A percentile compares a stretch with the other conserved stretches of the same genome.
Conservation (phyloP, 2,329 filamentous ascomycete species). For the Talaromyces sp. region DNA sequence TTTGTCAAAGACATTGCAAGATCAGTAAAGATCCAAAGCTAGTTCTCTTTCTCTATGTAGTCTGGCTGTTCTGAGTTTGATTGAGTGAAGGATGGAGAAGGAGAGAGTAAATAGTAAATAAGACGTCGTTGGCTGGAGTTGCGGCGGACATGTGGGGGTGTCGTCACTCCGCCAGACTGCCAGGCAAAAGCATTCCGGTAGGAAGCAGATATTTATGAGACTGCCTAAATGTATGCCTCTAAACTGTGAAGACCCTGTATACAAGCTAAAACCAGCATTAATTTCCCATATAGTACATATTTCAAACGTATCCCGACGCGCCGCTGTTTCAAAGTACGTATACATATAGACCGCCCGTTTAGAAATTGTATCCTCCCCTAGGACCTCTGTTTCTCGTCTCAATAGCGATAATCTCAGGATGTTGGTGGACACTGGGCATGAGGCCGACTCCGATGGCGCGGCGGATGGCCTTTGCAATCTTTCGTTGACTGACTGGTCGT, state of each 20-base stretch:
- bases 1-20: constrained; percentile 41
- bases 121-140: background rate
- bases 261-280: background rate
- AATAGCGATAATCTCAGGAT: constrained; percentile 69
- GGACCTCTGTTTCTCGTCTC: constrained; percentile 25
- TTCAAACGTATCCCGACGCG: background rate
- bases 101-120: background rate
- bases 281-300: constrained; percentile 4
- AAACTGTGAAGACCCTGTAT: background rate
- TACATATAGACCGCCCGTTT: constrained; percentile 7
- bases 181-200: background rate
- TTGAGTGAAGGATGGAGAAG: background rate
- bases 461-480: constrained; percentile 86
- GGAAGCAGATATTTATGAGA: background rate
- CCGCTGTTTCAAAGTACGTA: background rate
- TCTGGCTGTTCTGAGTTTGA: background rate
- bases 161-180: background rate
- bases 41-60: background rate
- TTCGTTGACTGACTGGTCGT: constrained; percentile 83
- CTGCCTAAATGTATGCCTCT: background rate
- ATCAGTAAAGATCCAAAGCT: background rate
- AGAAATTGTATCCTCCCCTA: constrained; percentile 18
- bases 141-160: background rate
- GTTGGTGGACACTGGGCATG: constrained; percentile 83
- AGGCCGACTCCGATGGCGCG: constrained; percentile 83